These are phyloP conservation scores for Monosporozyma aerobia DNA, from an alignment of 805 yeast genomes.

Conservation along the genomic window DNA sequence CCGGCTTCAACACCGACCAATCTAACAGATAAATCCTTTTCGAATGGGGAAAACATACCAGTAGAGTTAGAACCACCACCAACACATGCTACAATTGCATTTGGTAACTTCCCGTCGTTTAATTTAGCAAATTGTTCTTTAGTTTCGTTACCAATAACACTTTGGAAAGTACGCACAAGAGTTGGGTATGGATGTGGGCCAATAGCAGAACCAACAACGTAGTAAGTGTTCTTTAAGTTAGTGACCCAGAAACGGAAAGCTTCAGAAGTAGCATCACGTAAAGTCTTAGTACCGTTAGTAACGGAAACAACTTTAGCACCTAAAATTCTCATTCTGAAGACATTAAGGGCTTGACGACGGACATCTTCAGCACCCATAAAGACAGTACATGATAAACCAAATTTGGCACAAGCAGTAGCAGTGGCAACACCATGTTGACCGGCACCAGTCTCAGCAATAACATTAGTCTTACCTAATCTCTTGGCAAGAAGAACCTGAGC, in stretches of 20 bases:
- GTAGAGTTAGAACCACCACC: constrained; percentile 98
- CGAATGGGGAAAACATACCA: constrained; percentile 93
- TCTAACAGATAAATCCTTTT: constrained; percentile 65
- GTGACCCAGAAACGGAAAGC: constrained; percentile 96
- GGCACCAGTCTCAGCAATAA: constrained; percentile 88
- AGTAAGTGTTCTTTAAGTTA: constrained; percentile 76
- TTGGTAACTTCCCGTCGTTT: constrained; percentile 78
- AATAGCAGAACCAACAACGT: constrained; percentile 95
- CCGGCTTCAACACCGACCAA: constrained; percentile 97
- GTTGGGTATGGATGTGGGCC: constrained; percentile 99
- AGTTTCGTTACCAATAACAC: constrained; percentile 92
- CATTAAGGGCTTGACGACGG: constrained; percentile 95
- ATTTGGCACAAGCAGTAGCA: constrained; percentile 86
- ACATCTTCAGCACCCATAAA: constrained; percentile 99
- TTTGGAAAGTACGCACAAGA: constrained; percentile 94
- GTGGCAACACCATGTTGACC: constrained; percentile 93
- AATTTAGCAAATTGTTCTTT: constrained; percentile 77
- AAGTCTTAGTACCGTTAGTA: constrained; percentile 87
- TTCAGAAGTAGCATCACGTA: constrained; percentile 96
- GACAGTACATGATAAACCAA: constrained; percentile 88
- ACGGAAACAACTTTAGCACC: constrained; percentile 96
- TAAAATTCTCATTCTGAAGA: constrained; percentile 90
- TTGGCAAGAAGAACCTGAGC: constrained; percentile 75
- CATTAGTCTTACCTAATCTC: constrained; percentile 65
- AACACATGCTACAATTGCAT: constrained; percentile 94